Conservation (phyloP, 179 eudicot species). For the Carnegiea gigantea region DNA sequence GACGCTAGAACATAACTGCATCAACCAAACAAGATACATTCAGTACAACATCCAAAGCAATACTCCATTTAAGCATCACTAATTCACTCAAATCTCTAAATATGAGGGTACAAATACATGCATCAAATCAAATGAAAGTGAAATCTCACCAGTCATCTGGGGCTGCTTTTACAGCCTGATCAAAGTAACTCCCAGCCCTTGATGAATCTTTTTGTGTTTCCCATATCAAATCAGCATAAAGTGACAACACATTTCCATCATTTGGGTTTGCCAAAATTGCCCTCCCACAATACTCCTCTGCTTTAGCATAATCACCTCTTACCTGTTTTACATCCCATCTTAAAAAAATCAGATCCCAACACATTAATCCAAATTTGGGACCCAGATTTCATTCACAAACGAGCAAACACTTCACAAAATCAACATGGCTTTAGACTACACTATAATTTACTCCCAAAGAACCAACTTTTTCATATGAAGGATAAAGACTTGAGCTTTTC, state of each 20-base stretch:
- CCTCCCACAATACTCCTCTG: conserved; percentile 75
- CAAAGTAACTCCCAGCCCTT: conserved; percentile 55
- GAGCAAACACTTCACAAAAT: no score
- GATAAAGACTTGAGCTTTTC: no score
- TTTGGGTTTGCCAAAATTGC: conserved; percentile 59
- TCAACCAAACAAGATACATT: not conserved
- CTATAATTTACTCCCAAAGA: no score
- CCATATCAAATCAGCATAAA: conserved; percentile 74
- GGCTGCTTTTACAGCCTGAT: conserved; percentile 58
- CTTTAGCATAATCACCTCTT: conserved; percentile 53
- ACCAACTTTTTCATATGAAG: no score
- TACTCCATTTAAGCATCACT: not conserved
- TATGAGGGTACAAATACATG: not conserved
- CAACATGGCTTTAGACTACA: no score
- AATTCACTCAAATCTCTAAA: not conserved
- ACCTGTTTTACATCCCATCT: conserved; percentile 35
- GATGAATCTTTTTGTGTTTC: conserved; percentile 50
- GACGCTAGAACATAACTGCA: conserved; percentile 68
- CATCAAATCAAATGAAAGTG: not conserved
- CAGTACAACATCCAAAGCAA: not conserved
- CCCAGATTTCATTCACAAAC: no score
- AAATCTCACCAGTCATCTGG: conserved; percentile 59
- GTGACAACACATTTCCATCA: conserved; percentile 56
- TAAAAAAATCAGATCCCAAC: conserved; percentile 18
- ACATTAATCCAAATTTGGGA: not conserved